These are phyloP conservation scores for Gossypium davidsonii DNA, from an alignment of 441 rosid species.

Conservation along the genomic window DNA sequence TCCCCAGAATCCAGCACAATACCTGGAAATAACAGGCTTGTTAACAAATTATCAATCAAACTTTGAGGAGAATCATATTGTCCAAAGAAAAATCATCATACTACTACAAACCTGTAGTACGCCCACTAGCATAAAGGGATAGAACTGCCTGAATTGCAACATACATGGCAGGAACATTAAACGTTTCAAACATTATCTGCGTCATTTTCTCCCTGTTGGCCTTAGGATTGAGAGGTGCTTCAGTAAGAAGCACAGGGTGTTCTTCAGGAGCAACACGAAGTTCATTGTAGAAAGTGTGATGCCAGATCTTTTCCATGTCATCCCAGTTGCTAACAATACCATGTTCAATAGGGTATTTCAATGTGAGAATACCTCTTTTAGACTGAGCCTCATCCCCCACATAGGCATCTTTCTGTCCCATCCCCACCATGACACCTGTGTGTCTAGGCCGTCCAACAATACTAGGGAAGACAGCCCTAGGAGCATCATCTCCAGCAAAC, in stretches of 20 bases:
- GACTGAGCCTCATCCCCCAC: slow-evolving; percentile 34
- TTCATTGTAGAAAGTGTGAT: slow-evolving; percentile 28
- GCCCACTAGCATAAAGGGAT: slow-evolving; percentile 34
- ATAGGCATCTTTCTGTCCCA: slow-evolving; percentile 23
- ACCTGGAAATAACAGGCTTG: slow-evolving; percentile 28
- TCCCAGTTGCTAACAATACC: slow-evolving; percentile 40
- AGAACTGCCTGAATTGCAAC: slow-evolving; percentile 16
- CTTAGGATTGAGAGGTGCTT: slow-evolving; percentile 53
- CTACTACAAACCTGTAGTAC: slow-evolving; percentile 27
- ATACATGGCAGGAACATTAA: slow-evolving; percentile 7
- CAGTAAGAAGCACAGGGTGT: slow-evolving; percentile 51
- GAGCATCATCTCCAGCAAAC: slow-evolving; percentile 59
- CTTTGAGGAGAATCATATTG: neutral
- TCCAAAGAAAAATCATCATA: neutral
- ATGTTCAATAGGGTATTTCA: slow-evolving; percentile 33
- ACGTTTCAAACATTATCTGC: slow-evolving; percentile 19
- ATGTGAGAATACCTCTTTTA: slow-evolving; percentile 33
- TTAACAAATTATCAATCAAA: neutral
- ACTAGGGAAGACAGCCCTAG: slow-evolving; percentile 40
- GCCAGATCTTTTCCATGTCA: slow-evolving; percentile 42
- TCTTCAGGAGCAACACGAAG: slow-evolving; percentile 58
- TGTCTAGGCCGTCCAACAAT: slow-evolving; percentile 25
- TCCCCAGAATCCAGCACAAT: slow-evolving; percentile 63
- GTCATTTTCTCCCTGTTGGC: slow-evolving; percentile 57
- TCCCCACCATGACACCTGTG: neutral